phyloP scores from a whole-genome alignment of 2,329 filamentous ascomycete genomes.

The Phaeosphaeria sp. region DNA sequence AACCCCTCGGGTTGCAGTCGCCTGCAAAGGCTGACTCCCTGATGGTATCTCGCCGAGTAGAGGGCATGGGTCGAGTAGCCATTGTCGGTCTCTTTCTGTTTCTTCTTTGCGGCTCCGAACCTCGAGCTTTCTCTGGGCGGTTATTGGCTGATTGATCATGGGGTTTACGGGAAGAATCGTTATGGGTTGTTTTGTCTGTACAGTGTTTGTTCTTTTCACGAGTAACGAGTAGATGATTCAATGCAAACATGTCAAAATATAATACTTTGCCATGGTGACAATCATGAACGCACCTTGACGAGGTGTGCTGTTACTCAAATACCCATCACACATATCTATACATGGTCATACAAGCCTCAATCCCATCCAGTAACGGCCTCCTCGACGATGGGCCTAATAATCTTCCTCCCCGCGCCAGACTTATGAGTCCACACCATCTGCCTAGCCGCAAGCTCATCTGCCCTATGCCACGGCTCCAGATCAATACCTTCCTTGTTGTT shows the following conservation, averaged over 20 bases:
- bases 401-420: constrained; percentile 51
- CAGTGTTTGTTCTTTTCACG: not conserved
- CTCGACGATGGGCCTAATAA: constrained; percentile 55
- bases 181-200: not conserved
- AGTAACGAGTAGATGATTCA: not conserved
- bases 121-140: not conserved
- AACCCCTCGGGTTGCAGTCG: constrained; percentile 17
- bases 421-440: constrained; percentile 58
- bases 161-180: not conserved
- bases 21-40: constrained; percentile 25
- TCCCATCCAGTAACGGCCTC: constrained; percentile 53
- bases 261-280: not conserved
- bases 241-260: not conserved
- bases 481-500: constrained; percentile 45
- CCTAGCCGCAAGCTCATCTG: constrained; percentile 48
- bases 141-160: not conserved
- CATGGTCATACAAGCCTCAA: constrained; percentile 13
- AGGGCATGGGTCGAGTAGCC: constrained; percentile 4
- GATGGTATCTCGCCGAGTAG: constrained; percentile 17
- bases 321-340: not conserved
- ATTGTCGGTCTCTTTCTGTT: not conserved
- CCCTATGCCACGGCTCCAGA: constrained; percentile 53
- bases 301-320: not conserved
- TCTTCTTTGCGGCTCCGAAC: not conserved
- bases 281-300: not conserved